A percentile compares a stretch with the other conserved stretches of the same genome.
These are phyloP conservation scores for Spathaspora sp. DNA, from an alignment of 1,139 yeast species.

Conservation along the genomic window DNA sequence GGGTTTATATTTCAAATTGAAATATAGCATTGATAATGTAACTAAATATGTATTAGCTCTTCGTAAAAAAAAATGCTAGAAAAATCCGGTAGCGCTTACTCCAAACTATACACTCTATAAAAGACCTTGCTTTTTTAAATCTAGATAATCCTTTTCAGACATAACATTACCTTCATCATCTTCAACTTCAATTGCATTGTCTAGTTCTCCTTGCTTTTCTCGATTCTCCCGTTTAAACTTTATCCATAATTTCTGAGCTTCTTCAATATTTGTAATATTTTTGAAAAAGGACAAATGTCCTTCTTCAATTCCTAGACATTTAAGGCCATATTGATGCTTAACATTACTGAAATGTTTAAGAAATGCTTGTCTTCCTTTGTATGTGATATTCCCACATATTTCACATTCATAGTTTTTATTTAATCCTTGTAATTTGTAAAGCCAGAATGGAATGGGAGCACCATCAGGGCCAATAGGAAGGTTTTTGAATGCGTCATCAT, in stretches of 20 bases:
- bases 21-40: not conserved
- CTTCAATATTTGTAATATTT: slow-evolving; percentile 66
- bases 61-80: not conserved
- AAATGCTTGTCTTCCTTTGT: slow-evolving; percentile 72
- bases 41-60: not conserved
- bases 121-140: slow-evolving; percentile 82
- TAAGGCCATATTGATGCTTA: slow-evolving; percentile 72
- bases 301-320: slow-evolving; percentile 67
- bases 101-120: slow-evolving; percentile 20
- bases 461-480: slow-evolving; percentile 89
- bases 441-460: slow-evolving; percentile 89
- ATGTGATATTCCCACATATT: slow-evolving; percentile 75
- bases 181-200: slow-evolving; percentile 75
- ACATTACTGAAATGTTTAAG: slow-evolving; percentile 71
- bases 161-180: slow-evolving; percentile 92
- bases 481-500: slow-evolving; percentile 35
- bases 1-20: not conserved
- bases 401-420: slow-evolving; percentile 77
- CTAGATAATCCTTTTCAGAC: slow-evolving; percentile 78
- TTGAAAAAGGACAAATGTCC: slow-evolving; percentile 45
- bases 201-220: slow-evolving; percentile 42
- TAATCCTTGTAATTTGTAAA: slow-evolving; percentile 85
- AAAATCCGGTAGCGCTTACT: not conserved
- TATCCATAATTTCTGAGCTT: slow-evolving; percentile 63
- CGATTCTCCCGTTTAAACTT: slow-evolving; percentile 41